Conservation (phyloP, 2,329 filamentous ascomycete species). For the Scytalidium lignicola region DNA sequence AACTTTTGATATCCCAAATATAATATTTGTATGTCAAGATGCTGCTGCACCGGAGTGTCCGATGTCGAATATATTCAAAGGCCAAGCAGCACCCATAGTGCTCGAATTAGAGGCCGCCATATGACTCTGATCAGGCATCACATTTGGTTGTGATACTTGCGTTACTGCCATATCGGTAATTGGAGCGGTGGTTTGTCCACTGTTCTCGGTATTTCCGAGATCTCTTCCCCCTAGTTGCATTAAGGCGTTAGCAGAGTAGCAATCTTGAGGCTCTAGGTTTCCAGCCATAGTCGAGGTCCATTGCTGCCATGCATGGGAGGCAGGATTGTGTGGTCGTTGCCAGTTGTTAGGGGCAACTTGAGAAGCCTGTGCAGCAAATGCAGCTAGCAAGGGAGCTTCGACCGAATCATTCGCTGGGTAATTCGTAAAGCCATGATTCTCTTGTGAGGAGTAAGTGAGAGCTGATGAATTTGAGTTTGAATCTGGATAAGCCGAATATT, state of each 20-base stretch:
- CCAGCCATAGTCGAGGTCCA: constrained; percentile 24
- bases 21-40: constrained; percentile 38
- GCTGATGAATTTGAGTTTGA: constrained; percentile 8
- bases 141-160: not conserved
- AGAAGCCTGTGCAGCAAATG: constrained; percentile 19
- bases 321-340: constrained; percentile 14
- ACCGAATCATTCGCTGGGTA: constrained; percentile 14
- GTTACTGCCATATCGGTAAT: not conserved
- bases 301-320: constrained; percentile 26
- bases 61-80: constrained; percentile 21
- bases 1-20: not conserved
- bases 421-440: constrained; percentile 12
- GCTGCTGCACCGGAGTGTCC: constrained; percentile 34
- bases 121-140: constrained; percentile 2
- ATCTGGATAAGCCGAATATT: constrained; percentile 24
- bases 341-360: constrained; percentile 29
- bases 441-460: constrained; percentile 17
- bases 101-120: not conserved
- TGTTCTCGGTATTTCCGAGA: constrained; percentile 7
- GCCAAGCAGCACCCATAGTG: constrained; percentile 13
- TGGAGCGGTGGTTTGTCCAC: constrained; percentile 2
- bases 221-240: constrained; percentile 25
- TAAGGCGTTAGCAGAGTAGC: constrained; percentile 25
- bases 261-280: constrained; percentile 26
- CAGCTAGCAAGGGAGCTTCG: constrained; percentile 21